Base-by-base conservation (phyloP, 176 grass and related monocot genomes). In the Hsuehochloa calcarea region DNA sequence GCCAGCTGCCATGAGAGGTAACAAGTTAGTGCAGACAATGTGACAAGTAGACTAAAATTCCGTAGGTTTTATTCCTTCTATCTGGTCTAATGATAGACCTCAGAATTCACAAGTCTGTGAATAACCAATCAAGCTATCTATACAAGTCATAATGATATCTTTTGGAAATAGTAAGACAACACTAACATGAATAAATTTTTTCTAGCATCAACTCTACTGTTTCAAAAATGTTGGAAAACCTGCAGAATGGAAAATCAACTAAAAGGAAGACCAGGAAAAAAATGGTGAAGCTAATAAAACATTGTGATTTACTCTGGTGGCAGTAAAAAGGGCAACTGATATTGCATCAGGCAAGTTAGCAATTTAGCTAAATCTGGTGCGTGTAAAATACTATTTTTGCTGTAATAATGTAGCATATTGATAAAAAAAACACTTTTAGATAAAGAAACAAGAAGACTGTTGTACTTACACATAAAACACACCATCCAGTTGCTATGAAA, bases 401-500 rank as follows among this genome's bases (percentile, higher is more conserved):
- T 69, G 23, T 9, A 15, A 68, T 80, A 63, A 64, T 47, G 15
- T 72, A 82, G 39, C 25, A 17, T 19, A 73, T 62, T 46, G 10
- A 46, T 23, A 72, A n/a, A 45, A 72, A 72, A n/a, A 45, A 72
- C 17, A 93, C 29, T 23, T 23, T 59, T 25, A 52, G 88, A 87
- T 52, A 90, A 60, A 26, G 79, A 55, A 85, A 66, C 27, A 77
- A 29, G 10, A 76, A 47, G 13, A 56, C 34, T n/a, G 26, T 4
- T 43, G 26, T 47, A 90, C 93, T 95, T 94, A 96, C 96, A 84
- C 83, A 98, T 80, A 98, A 74, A 56, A 96, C 49, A 37, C 72
- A 83, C 93, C 96, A 98, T 39, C 93, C 93, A 59, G 96, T 98
- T 74, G 96, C 89, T 78, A 98, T 85, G 79, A 98, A 92, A 43